A percentile compares a stretch with the other conserved stretches of the same genome.
These are phyloP conservation scores for Mycothermus thermophilus DNA, from an alignment of 495 filamentous ascomycete species.

Conservation along the genomic window DNA sequence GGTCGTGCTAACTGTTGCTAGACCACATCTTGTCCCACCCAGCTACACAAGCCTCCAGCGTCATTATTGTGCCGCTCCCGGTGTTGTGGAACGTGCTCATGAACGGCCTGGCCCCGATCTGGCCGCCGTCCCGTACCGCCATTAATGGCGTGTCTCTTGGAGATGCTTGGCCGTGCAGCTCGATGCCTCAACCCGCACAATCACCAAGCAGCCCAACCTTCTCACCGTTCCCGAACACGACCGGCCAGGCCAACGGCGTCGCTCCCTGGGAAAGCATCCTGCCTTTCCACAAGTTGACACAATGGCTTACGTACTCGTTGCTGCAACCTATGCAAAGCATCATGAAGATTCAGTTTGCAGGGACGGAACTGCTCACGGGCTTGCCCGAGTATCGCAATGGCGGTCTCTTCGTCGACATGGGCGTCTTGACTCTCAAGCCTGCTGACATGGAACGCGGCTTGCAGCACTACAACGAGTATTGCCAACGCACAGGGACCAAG, in stretches of 20 bases:
- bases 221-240: constrained; percentile 33
- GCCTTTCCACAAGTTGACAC: constrained; percentile 73
- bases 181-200: constrained; percentile 60
- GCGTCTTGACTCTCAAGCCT: constrained; percentile 61
- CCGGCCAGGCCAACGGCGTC: constrained; percentile 25
- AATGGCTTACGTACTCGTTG: constrained; percentile 72
- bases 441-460: constrained; percentile 53
- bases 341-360: constrained; percentile 62
- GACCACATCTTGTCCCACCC: constrained; percentile 91
- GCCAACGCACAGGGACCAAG: constrained; percentile 57
- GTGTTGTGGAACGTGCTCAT: constrained; percentile 84
- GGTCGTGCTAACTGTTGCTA: constrained; percentile 20
- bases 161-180: constrained; percentile 85
- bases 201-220: constrained; percentile 27
- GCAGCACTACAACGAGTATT: constrained; percentile 56
- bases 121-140: constrained; percentile 77
- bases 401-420: constrained; percentile 70
- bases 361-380: constrained; percentile 64
- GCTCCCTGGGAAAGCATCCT: constrained; percentile 86
- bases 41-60: constrained; percentile 70
- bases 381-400: constrained; percentile 83
- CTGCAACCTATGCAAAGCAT: constrained; percentile 77
- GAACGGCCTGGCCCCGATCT: constrained; percentile 74
- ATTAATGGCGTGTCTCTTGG: constrained; percentile 82
- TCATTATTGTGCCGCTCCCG: constrained; percentile 78